Base-by-base conservation (phyloP, 257 asterid species). In the Coffea eugenioides region DNA sequence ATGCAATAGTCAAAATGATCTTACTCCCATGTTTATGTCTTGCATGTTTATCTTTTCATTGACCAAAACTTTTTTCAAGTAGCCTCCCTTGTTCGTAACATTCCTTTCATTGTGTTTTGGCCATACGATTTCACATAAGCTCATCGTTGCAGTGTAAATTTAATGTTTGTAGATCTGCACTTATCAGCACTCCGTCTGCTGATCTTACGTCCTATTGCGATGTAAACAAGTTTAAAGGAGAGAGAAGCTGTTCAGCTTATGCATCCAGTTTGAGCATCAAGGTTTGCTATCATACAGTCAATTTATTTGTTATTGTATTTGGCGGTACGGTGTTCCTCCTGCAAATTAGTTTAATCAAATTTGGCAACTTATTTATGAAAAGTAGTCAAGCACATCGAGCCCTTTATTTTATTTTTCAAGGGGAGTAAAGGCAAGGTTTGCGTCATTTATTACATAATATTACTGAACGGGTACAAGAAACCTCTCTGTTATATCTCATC, bases 111-210 rank as follows among this genome's bases (percentile, higher is more conserved):
- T 31, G 43, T 65, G 21, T 65, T 65, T 15, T 65, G 8, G 43
- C 36, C 20, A 65, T 65, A 13, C 5, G 18, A 65, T 65, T 27
- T 65, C 43, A 65, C 8, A 65, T 27, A 65, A 65, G 27, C 39
- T 65, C 41, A 8, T 65, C 8, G 34, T 61, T 61, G 34, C 67
- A 8, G 43, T 15, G 57, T 72, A 31, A 20, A 12, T 69, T 79
- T 81, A 41, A 34, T 86, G 54, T 75, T 69, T 84, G 80, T 91
- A 93, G 98, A 84, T 92, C 98, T 49, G 79, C 87, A 81, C 87
- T 93, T 25, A 85, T 89, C 66, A 87, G 86, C 34, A 86, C 89
- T 25, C 79, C 91, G 45, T 80, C 86, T 36, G 81, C 81, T 80
- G 90, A 86, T 73, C 84, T 81, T 59, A 84, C 92, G 6, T 89